Percentiles rank a stretch among this genome's conserved stretches.
phyloP scores from a whole-genome alignment of 768 basidiomycete genomes.

The Pleurotus cornucopiae region DNA sequence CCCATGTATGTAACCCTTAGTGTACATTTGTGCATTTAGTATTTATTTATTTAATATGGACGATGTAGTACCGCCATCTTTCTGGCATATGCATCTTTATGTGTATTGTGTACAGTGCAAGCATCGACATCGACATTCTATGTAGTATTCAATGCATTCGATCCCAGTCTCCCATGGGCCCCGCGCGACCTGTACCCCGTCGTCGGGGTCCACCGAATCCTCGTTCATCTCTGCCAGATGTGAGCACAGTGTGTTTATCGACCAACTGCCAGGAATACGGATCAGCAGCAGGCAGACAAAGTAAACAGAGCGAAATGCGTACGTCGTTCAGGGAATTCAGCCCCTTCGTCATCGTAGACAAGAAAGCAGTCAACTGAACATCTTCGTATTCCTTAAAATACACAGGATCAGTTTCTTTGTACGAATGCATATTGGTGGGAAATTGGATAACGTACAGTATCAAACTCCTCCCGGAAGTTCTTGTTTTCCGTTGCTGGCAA shows the following conservation, averaged over 20 bases:
- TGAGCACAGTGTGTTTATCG: constrained; percentile 10
- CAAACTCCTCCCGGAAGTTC: constrained; percentile 83
- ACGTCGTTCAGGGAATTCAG: constrained; percentile 88
- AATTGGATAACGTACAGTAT: constrained; percentile 51
- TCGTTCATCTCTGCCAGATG: constrained; percentile 10
- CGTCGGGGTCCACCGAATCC: not conserved
- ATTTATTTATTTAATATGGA: no score
- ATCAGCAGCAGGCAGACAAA: not conserved
- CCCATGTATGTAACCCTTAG: no score
- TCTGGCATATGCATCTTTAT: no score
- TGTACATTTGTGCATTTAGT: no score
- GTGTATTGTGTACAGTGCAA: no score
- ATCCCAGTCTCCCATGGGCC: constrained; percentile 4
- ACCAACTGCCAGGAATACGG: constrained; percentile 14
- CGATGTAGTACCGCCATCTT: no score
- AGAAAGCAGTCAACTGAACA: constrained; percentile 86
- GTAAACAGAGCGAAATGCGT: constrained; percentile 23
- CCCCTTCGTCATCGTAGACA: constrained; percentile 86
- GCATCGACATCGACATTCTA: no score
- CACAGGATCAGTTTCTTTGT: no score
- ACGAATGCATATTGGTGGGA: no score
- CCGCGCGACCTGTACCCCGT: not conserved
- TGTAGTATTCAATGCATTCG: not conserved
- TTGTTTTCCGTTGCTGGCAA: constrained; percentile 83
- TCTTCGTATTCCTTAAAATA: constrained; percentile 84